Conservation (phyloP, 495 filamentous ascomycete genomes). For the Achaetomiella virescens region DNA sequence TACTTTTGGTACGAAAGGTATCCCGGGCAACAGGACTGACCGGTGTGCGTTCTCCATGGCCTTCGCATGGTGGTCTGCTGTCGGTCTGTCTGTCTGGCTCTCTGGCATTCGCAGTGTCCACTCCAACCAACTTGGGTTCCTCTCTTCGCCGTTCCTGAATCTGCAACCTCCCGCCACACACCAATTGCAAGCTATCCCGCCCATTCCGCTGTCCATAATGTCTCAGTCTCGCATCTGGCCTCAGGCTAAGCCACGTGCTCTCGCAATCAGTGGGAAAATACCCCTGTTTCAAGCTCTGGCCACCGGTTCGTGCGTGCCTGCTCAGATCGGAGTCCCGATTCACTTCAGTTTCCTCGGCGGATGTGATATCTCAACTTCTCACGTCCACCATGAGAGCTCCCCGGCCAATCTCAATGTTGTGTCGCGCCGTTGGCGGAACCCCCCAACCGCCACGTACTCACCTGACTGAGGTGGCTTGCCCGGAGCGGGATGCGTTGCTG, state of each 20-base stretch:
- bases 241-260: background rate
- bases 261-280: background rate
- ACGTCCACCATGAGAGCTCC: background rate
- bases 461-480: background rate
- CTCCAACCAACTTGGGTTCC: background rate
- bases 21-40: too few relatives aligned
- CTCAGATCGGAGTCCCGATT: background rate
- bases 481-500: background rate
- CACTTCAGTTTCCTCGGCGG: too few relatives aligned
- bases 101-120: too few relatives aligned
- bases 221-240: constrained; percentile 9
- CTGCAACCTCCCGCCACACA: background rate
- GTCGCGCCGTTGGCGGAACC: background rate
- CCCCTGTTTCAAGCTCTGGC: constrained; percentile 30
- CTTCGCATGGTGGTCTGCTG: too few relatives aligned
- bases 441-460: background rate
- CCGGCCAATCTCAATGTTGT: background rate
- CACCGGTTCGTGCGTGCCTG: constrained; percentile 35
- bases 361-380: constrained; percentile 17
- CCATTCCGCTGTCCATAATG: constrained; percentile 1
- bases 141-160: background rate
- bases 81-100: too few relatives aligned
- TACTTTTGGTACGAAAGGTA: too few relatives aligned
- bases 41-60: too few relatives aligned
- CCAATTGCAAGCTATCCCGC: constrained; percentile 2